These are phyloP conservation scores for Physcomitrellopsis africana DNA, from an alignment of 225 moss, liverwort and hornwort genomes.

Conservation along the genomic window DNA sequence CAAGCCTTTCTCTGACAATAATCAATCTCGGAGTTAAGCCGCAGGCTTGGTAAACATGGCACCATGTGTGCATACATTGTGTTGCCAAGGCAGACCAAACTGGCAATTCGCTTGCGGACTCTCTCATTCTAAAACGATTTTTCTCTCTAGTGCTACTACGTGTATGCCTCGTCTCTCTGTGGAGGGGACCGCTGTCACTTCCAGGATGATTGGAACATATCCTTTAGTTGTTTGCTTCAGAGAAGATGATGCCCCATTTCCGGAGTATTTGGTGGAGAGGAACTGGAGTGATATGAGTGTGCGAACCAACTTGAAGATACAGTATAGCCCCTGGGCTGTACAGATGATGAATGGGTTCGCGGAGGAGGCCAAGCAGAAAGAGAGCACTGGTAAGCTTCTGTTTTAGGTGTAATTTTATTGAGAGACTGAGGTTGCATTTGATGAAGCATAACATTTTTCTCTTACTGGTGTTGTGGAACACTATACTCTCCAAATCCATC, in stretches of 20 bases:
- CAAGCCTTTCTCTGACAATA: too few relatives aligned
- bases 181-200: conserved; percentile 38
- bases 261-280: conserved; percentile 74
- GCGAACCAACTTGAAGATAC: conserved; percentile 71
- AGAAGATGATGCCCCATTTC: conserved; percentile 81
- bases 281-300: conserved; percentile 68
- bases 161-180: conserved; percentile 30
- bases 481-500: neutral
- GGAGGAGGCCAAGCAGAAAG: conserved; percentile 53
- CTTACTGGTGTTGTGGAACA: neutral
- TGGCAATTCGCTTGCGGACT: too few relatives aligned
- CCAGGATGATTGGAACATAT: conserved; percentile 35
- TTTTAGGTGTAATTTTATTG: neutral
- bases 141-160: too few relatives aligned
- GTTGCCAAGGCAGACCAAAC: too few relatives aligned
- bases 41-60: too few relatives aligned
- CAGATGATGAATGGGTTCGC: conserved; percentile 79
- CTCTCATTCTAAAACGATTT: too few relatives aligned
- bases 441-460: neutral
- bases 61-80: too few relatives aligned
- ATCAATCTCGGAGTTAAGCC: too few relatives aligned
- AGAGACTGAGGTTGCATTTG: neutral
- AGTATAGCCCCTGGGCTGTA: conserved; percentile 80
- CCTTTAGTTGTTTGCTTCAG: conserved; percentile 72
- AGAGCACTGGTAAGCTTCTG: conserved; percentile 60